Evolutionary conservation across 1,284 basidiomycete species (phyloP).

Genomic region (Lentinula novae-zelandiae): DNA sequence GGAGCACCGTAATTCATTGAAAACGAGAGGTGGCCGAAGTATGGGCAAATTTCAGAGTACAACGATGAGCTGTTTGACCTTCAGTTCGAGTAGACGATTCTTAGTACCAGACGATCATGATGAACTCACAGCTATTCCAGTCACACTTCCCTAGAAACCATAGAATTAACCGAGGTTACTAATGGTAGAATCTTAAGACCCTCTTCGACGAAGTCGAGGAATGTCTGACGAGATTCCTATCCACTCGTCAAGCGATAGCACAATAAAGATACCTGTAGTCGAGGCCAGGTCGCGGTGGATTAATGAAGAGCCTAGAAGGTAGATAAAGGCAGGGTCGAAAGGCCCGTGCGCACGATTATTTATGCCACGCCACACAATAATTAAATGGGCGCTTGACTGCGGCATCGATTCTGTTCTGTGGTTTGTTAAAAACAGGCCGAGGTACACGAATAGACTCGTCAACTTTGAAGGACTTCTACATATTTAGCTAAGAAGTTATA

Average conservation of each 20-base stretch:
- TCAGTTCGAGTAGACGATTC: no score
- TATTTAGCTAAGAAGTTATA: not conserved
- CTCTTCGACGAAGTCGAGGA: no score
- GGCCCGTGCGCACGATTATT: not conserved
- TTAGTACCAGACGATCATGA: no score
- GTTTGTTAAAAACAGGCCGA: not conserved
- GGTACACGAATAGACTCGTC: not conserved
- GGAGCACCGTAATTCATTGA: not conserved
- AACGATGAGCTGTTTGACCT: no score
- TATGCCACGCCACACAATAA: not conserved
- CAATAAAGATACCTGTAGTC: not conserved
- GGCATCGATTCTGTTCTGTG: not conserved
- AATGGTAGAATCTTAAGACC: no score
- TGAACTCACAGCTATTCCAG: no score
- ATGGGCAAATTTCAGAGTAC: not conserved
- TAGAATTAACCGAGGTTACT: no score
- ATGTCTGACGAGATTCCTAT: no score
- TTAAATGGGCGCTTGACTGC: not conserved
- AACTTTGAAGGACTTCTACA: no score
- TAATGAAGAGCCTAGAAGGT: not conserved
- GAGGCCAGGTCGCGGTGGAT: not conserved
- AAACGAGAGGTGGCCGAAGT: not conserved
- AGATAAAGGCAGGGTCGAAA: not conserved
- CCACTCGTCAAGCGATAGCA: no score
- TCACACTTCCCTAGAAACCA: no score